Evolutionary conservation across 2,329 filamentous ascomycete species (phyloP), one percentile per base, ranked within the genome.

Genomic region (Claviceps humidiphila): DNA sequence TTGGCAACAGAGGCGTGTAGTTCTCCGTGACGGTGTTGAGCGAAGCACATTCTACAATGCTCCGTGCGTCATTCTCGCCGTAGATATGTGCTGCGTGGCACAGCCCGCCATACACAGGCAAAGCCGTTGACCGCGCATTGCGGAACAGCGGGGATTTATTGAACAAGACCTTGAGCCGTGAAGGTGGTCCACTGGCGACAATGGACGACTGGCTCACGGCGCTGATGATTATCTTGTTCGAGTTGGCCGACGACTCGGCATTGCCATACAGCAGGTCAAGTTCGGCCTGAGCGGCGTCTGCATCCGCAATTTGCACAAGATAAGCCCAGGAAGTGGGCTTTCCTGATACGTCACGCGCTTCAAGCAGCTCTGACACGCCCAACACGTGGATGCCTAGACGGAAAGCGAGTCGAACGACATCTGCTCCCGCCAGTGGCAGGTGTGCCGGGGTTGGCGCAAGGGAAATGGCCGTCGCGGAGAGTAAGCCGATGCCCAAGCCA

Each of bases 401-500:
- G 53, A 77, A 76, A 1, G 75, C 71, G 1, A 68, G 38, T 0
- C 71, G 64, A 2, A 74, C 58, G 1, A 62, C 66, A 49, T 75
- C 63, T 0, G 67, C 71, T 6, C 71, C 74, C n/a, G 61, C 59
- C 2, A 63, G 42, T 2, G 70, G 60, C 0, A 77, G 43, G 20
- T 74, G 70, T 0, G 63, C 57, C 5, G 74, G n/a, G 0, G 60
- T 64, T 0, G 60, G 52, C 4, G 75, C 63, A 1, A 74, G 38
- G 0, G 73, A 64, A 0, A 75, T 58, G 1, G 73, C 74, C 17
- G 69, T 63, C 0, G 67, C 59, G 4, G 71, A 58, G 0, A 77
- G 55, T 0, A 76, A 56, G 1, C 74, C 74, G n/a, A 71, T 67
- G 11, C 74, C 68, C 3, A 75, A 56, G 4, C 71, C 73, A 13